A percentile compares a stretch with the other conserved stretches of the same genome.
These are phyloP conservation scores for Fusarium oligoseptatum DNA, from an alignment of 2,329 filamentous ascomycete genomes.

Conservation along the genomic window DNA sequence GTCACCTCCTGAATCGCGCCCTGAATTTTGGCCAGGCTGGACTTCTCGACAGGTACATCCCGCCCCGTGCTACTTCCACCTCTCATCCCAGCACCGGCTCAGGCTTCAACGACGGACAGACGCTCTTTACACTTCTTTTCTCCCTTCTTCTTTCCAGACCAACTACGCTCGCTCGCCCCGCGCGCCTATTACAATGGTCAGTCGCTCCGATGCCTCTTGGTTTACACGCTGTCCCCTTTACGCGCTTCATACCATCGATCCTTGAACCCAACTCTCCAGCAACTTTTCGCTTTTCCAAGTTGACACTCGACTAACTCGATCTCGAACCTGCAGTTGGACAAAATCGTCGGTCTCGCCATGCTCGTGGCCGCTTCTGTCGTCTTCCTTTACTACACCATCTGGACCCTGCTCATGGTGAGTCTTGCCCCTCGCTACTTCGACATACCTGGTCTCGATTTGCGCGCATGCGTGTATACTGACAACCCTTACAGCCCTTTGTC, in stretches of 20 bases:
- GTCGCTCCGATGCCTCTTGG: constrained; percentile 3
- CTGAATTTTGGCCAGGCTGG: constrained; percentile 44
- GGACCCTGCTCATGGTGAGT: constrained; percentile 95
- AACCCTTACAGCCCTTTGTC: constrained; percentile 84
- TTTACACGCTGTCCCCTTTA: constrained; percentile 39
- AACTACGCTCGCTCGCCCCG: constrained; percentile 33
- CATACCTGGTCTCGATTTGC: constrained; percentile 1
- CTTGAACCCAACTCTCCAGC: constrained; percentile 29
- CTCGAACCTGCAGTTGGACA: constrained; percentile 79
- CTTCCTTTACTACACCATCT: constrained; percentile 92
- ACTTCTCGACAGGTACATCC: constrained; percentile 29
- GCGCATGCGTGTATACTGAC: constrained; percentile 26
- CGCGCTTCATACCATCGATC: constrained; percentile 21
- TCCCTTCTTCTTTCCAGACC: constrained; percentile 19
- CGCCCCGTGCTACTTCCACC: constrained; percentile 30
- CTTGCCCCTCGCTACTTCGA: constrained; percentile 11
- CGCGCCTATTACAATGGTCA: constrained; percentile 45
- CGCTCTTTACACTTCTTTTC: constrained; percentile 38
- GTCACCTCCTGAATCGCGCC: constrained; percentile 43
- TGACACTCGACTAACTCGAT: constrained; percentile 28
- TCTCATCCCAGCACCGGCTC: constrained; percentile 24
- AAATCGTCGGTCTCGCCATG: constrained; percentile 78
- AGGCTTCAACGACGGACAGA: constrained; percentile 22
- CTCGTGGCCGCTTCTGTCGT: constrained; percentile 74
- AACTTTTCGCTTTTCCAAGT: constrained; percentile 34